Evolutionary conservation across 2,329 filamentous ascomycete species (phyloP).

Genomic region (Colletotrichum cuscutae): DNA sequence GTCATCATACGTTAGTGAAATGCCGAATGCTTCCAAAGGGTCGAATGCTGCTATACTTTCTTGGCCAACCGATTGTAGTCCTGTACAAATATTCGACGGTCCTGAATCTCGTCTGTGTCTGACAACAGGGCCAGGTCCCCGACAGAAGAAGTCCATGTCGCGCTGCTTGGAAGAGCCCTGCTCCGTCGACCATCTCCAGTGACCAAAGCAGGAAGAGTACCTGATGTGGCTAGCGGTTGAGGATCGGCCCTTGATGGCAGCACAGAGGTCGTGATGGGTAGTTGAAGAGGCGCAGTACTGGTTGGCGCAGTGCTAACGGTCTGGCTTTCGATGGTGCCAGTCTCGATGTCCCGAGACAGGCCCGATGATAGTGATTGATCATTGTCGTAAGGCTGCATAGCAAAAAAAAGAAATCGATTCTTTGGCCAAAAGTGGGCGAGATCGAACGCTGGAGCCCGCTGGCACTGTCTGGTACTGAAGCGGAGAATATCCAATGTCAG

Average conservation of each 20-base stretch:
- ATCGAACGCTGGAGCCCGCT: background rate
- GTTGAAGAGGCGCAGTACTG: constrained; percentile 19
- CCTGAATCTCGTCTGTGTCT: constrained; percentile 61
- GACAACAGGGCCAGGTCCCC: constrained; percentile 58
- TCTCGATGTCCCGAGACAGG: constrained; percentile 39
- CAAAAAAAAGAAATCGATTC: constrained; percentile 25
- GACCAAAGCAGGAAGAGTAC: constrained; percentile 36
- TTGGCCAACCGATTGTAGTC: constrained; percentile 71
- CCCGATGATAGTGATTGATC: constrained; percentile 37
- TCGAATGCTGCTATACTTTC: constrained; percentile 55
- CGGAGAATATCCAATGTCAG: background rate
- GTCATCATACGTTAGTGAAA: background rate
- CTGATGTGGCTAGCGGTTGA: constrained; percentile 14
- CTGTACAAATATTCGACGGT: constrained; percentile 59
- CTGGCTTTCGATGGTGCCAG: constrained; percentile 20
- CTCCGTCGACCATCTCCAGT: constrained; percentile 31
- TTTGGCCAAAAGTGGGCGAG: background rate
- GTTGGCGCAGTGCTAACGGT: constrained; percentile 28
- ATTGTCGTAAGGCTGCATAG: constrained; percentile 46
- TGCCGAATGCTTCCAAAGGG: background rate
- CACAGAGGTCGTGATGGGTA: background rate
- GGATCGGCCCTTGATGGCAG: background rate
- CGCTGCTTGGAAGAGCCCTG: constrained; percentile 53
- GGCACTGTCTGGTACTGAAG: background rate
- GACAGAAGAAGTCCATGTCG: constrained; percentile 68